Base-by-base conservation (phyloP, 176 grass and related monocot genomes). In the Miscanthus lutarioriparius region DNA sequence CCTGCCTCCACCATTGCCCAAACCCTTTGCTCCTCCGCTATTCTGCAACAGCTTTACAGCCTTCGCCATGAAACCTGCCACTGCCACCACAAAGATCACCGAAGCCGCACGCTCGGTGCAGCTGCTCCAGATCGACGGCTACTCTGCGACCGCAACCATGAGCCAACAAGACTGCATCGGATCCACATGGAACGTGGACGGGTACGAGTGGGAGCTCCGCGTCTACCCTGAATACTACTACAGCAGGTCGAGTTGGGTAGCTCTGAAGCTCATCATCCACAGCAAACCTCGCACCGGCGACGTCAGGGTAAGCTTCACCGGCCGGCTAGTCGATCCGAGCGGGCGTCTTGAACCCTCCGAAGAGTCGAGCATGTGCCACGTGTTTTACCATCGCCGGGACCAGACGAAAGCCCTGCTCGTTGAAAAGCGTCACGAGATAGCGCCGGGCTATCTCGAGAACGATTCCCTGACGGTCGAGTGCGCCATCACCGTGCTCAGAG, bases 341-440 rank as follows among this genome's bases (percentile, higher is more conserved):
- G 9, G 38, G 19, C 1, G 7, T 39, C 36, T 23, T 8, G 0
- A 23, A 0, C 37, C 37, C 0, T 70, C 68, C 10, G 58, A 62
- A 3, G n/a, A 4, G 7, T 0, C 1, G 0, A 4, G n/a, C 0
- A 4, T 25, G 1, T 26, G 0, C n/a, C n/a, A 1, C 2, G 7
- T 56, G 2, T 56, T 56, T 20, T 0, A 3, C 53, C 53, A 56
- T n/a, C 53, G 53, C 53, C 7, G 2, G 0, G 20, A 56, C 0
- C 20, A 54, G 17, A 54, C 20, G 0, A 56, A n/a, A n/a, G 2
- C 1, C 53, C 0, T 56, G 7, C 20, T n/a, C 20, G 0, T 56
- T 0, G 53, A 8, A n/a, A 56, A 56, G 6, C 53, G 20, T 3
- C 0, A 56, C 53, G 53, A 56, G 2, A n/a, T 22, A 2, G 20